Evolutionary conservation across 2,329 filamentous ascomycete genomes (phyloP), one percentile per base, ranked within the genome.

Genomic region (Penicillium thymicola): DNA sequence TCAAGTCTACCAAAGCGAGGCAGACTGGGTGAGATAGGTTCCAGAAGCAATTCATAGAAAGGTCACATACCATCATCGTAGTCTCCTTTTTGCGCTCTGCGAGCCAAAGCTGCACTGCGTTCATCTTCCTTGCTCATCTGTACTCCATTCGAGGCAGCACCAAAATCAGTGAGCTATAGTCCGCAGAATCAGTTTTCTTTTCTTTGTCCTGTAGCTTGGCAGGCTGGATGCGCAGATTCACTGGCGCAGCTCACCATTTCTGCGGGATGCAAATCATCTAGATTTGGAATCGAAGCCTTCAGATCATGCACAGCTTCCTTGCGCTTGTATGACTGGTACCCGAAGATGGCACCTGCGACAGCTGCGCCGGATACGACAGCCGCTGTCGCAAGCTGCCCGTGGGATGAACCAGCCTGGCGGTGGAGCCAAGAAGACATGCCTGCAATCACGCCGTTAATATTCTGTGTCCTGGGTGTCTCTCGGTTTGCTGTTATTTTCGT

Each of bases 1-100:
- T 93, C 42, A 99, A 82, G 67, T 94, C 92, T 86, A 16, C 32
- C 61, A n/a, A 54, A 40, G 23, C 3, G 25, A 25, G 38, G 40
- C 13, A 7, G 25, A 9, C 6, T 23, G 21, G 13, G 36, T 61
- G 30, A 54, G 58, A 57, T 38, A 59, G 49, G 36, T 32, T 58
- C 36, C 3, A 27, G 9, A 44, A 36, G n/a, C 9, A 28, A 18
- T 11, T 13, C 25, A 21, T 21, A 30, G 16, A 34, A 46, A 23
- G 9, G 7, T 21, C 34, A 18, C 61, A 48, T 67, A 82, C 81
- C 82, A 63, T 87, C 83, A 70, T 87, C 84, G 59, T 87, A 88
- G 65, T 87, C 84, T 23, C 85, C 85, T 62, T 81, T 77, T 59
- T 84, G 80, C 38, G 85, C 85, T 65, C 83, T 77, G 53, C 80